Evolutionary conservation across 164 flowering plant species (phyloP).

Genomic region (Berberis thunbergii): DNA sequence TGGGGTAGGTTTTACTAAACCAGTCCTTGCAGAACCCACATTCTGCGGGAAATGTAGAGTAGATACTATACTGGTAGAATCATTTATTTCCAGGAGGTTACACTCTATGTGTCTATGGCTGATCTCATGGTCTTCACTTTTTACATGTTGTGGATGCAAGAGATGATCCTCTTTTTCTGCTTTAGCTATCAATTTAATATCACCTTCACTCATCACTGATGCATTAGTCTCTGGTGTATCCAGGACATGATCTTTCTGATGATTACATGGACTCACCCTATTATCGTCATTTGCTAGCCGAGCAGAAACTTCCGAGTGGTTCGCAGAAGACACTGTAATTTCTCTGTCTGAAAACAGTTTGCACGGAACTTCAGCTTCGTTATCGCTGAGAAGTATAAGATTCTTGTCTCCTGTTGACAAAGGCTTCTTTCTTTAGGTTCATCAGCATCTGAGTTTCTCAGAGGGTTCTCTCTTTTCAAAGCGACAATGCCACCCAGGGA

Average conservation of each 20-base stretch:
- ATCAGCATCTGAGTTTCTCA: slow-evolving; percentile 5
- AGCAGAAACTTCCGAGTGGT: slow-evolving; percentile 16
- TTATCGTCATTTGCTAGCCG: slow-evolving; percentile 15
- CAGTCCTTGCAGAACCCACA: slow-evolving; percentile 5
- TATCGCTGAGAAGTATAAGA: slow-evolving; percentile 21
- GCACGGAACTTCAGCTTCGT: slow-evolving; percentile 18
- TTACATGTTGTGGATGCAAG: slow-evolving; percentile 5
- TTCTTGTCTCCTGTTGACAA: slow-evolving; percentile 2
- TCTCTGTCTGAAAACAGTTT: slow-evolving; percentile 10
- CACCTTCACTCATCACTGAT: slow-evolving; percentile 19
- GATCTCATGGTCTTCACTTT: slow-evolving; percentile 16
- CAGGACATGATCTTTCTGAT: slow-evolving; percentile 16
- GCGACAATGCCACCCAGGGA: background rate
- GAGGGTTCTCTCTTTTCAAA: background rate
- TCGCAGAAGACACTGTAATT: slow-evolving; percentile 12
- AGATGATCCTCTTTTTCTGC: slow-evolving; percentile 12
- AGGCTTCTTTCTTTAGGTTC: slow-evolving; percentile 4
- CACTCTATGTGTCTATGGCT: slow-evolving; percentile 4
- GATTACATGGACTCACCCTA: slow-evolving; percentile 22
- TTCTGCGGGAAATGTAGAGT: slow-evolving; percentile 2
- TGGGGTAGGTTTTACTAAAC: slow-evolving; percentile 12
- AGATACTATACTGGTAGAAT: slow-evolving; percentile 5
- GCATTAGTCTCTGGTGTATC: slow-evolving; percentile 25
- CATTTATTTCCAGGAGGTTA: slow-evolving; percentile 5
- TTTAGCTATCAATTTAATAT: slow-evolving; percentile 9